A percentile compares a stretch with the other conserved stretches of the same genome.
Conservation (phyloP, 306 rosid genomes). For the Castanea sativa region DNA sequence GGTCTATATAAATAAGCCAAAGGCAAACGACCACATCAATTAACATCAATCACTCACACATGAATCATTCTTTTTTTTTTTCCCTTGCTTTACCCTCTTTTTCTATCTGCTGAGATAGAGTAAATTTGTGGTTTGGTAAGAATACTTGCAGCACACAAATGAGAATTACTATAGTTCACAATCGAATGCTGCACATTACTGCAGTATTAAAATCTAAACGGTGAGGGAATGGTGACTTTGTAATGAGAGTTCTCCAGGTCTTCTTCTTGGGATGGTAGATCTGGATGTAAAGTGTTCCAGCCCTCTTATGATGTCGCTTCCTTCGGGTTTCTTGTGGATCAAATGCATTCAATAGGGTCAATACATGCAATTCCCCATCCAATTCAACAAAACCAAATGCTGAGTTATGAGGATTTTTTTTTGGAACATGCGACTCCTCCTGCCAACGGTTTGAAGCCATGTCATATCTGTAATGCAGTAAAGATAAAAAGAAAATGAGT, state of each 20-base stretch:
- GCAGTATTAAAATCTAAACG: slow-evolving; percentile 53
- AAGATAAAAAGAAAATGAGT: background rate
- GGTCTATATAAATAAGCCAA: background rate
- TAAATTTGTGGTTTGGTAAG: slow-evolving; percentile 13
- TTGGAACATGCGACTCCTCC: slow-evolving; percentile 65
- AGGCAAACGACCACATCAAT: background rate
- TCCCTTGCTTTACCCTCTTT: background rate
- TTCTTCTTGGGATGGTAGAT: slow-evolving; percentile 74
- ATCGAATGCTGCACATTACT: slow-evolving; percentile 59
- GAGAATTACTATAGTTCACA: slow-evolving; percentile 38
- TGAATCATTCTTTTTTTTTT: background rate
- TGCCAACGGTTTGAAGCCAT: slow-evolving; percentile 68
- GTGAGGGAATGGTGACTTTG: slow-evolving; percentile 61
- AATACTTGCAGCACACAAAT: slow-evolving; percentile 23
- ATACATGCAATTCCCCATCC: slow-evolving; percentile 59
- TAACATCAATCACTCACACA: background rate
- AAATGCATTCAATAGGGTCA: slow-evolving; percentile 40
- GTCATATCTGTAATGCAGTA: slow-evolving; percentile 56
- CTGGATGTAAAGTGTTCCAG: slow-evolving; percentile 61
- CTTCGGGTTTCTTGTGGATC: slow-evolving; percentile 42
- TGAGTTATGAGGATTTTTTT: slow-evolving; percentile 39
- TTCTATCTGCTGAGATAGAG: background rate
- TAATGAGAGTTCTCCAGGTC: slow-evolving; percentile 62
- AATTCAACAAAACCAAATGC: slow-evolving; percentile 58
- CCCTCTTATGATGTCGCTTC: slow-evolving; percentile 50